Base-by-base conservation (phyloP, 179 eudicot genomes). In the Silene vulgaris region DNA sequence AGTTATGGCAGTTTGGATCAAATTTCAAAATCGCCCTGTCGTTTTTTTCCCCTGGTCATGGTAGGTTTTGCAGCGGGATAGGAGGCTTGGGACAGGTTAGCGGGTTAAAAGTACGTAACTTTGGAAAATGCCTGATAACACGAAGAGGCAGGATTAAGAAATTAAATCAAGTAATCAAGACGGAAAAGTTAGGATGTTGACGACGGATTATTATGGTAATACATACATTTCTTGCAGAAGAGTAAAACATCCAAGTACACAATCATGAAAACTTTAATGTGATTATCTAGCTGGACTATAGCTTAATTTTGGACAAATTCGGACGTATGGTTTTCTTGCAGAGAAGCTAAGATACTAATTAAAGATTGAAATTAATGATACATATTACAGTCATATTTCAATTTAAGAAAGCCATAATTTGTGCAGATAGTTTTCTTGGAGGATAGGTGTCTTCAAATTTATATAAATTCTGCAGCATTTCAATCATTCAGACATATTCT, bases 351-450 rank as follows among this genome's bases (percentile, higher is more conserved):
- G 43, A 37, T 76, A 54, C 26, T 56, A 23, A 3, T 37, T 1
- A 70, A 1, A 32, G 35, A 26, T 13, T 19, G 20, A 61, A 26
- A 61, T 61, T 19, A 61, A 7, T 37, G 12, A 21, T 21, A 61
- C 3, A 23, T 17, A 67, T 35, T 67, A 43, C 50, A 67, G 43
- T 32, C 32, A 66, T 16, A 65, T 65, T 35, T 29, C 30, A 29
- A 65, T 66, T 56, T 48, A 67, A 80, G 65, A 67, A 59, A 48
- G 66, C 50, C 61, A 48, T 65, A 52, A 67, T 45, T 67, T 26
- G 7, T 72, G 28, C 52, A 37, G 20, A 76, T 76, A 14, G 74
- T 67, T 80, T 76, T 80, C 80, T 76, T 80, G 77, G 79, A 40
- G 35, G 32, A 60, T 43, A 32, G 74, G 65, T 48, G 74, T 72